Base-by-base conservation (phyloP, 1,139 yeast species). In the Sugiyamaella paludigena region DNA sequence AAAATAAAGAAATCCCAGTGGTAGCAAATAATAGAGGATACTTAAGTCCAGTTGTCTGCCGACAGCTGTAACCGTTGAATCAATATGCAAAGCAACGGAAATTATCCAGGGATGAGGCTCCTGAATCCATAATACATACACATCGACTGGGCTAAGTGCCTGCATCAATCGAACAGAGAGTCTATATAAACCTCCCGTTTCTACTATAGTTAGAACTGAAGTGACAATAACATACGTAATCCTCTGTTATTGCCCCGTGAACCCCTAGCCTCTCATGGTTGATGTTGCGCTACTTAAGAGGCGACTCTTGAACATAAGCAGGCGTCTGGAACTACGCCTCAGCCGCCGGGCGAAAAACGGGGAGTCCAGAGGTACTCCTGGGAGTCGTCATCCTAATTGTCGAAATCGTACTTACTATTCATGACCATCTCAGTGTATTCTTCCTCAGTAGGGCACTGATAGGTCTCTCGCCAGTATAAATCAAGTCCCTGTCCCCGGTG, bases 401-500 rank as follows among this genome's bases (percentile, higher is more conserved):
- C 9, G 11, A 9, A 29, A 9, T 11, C 31, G 8, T 10, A 51
- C 67, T 4, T 54, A 63, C 67, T 89, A 63, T 87, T 81, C 76
- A 79, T 79, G 13, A 86, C 95, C 97, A 91, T 91, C 40, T 75
- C 74, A 36, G 82, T 66, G 62, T 91, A 89, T 58, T 87, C 84
- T 5, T 72, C 72, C 53, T 84, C 85, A 1, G 74, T 69, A 0
- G 97, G 97, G 37, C 88, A 74, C 0, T 67, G 66, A 27, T 77
- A 60, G 15, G 74, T 69, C 54, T 89, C 96, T 54, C 97, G 73
- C 96, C 97, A 89, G 65, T 82, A 84, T 19, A 89, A 75, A 59
- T 89, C 98, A 51, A 84, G 69, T 0, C 96, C 95, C 69, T 89
- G 98, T 2, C 97, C 97, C 43, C 85, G 75, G 64, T 89, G 97